Evolutionary conservation across 2,329 filamentous ascomycete species (phyloP), one percentile per base, ranked within the genome.

Genomic region (Orbilia blumenaviensis): DNA sequence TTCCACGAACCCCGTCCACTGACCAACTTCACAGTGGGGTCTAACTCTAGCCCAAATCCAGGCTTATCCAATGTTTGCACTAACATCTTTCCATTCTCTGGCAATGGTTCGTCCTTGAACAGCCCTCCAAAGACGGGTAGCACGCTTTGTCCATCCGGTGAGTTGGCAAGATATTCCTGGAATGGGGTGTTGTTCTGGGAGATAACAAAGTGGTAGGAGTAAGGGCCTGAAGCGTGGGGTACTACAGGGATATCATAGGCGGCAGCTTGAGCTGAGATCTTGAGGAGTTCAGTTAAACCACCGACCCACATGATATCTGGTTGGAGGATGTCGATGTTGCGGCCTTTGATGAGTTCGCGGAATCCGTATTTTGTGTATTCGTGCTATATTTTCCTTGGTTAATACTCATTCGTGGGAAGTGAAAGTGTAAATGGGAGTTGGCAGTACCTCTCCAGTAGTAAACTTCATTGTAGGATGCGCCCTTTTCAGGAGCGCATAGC

Each of bases 271-370:
- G 93, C 91, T 14, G 93, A 88, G 62, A 97, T 91, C 84, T 93
- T 95, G 79, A 97, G 89, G 71, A 97, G 87, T 84, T 97, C 94
- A 0, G 94, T 97, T 86, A 97, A 83, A 77, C 94, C 94, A 78
- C 94, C 94, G 12, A 97, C 89, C 94, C 94, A 97, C 94, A 97
- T 97, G 78, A 97, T 93, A 81, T 97, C 94, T 12, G 94, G 94
- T 84, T 97, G 94, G 81, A 97, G 89, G 80, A 97, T 96, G 82
- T 97, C 94, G 75, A 97, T 86, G 83, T 96, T 96, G 79, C 93
- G 92, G 67, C 91, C 91, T 84, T 97, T 93, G 78, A 97, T 90
- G 46, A 97, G 88, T 85, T 97, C 96, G 79, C 94, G 91, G 88
- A 97, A 97, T 29, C 94, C 94, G 82, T 94, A 97, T 80, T 93